Base-by-base conservation (phyloP, 805 yeast genomes). In the Candida broadrunensis region DNA sequence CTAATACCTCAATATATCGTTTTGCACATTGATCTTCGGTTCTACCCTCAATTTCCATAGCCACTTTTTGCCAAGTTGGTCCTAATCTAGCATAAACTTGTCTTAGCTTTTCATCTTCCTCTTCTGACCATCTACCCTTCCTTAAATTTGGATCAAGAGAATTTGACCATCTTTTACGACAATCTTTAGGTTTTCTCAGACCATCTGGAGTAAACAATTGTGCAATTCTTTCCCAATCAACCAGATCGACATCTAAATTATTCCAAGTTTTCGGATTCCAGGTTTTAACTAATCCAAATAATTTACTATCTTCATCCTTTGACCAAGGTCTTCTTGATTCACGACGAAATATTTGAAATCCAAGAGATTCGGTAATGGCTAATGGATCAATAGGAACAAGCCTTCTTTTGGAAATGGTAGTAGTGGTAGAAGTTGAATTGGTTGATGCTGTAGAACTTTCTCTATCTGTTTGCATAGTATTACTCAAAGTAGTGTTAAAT, bases 21-120 rank as follows among this genome's bases (percentile, higher is more conserved):
- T 90, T 90, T 2, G 96, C 87, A 67, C 98, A 90, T 65, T 90
- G 97, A 60, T 89, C 97, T 54, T 89, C 96, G 0, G 95, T 90
- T 56, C 97, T 72, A 4, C 96, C 95, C 3, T 79, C 77, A 11
- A 90, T 85, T 39, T 77, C 82, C 37, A 72, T 63, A 0, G 96
- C 81, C 9, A 90, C 89, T 51, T 83, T 83, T 47, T 85, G 86
- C 97, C 97, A 90, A 23, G 81, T 76, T 0, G 95, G 75, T 0
- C 97, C 97, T 56, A 77, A 74, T 48, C 71, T 74, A 36, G 75
- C 67, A 57, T 77, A 85, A 2, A 93, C 88, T 38, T 72, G 69
- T 17, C 83, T 55, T 27, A 90, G 67, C 29, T 69, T 65, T 26
- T 73, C 73, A 63, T 90, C 97, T 58, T 90, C 97, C 31, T 75